Evolutionary conservation across 73 alveolate genomes (phyloP).

Genomic region (Tetrahymena elliotti): DNA sequence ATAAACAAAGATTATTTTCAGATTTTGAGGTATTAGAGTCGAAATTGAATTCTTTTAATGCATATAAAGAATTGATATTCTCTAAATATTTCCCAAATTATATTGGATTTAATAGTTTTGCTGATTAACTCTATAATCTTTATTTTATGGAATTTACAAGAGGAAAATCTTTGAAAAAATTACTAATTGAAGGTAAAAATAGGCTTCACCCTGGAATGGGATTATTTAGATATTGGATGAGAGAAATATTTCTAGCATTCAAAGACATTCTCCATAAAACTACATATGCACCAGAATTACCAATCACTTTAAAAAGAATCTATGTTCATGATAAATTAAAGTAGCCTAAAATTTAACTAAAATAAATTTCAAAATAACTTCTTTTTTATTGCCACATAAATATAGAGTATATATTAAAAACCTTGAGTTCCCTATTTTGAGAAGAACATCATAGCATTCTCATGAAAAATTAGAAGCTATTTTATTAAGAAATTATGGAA

Average conservation of each 20-base stretch:
- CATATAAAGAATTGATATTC: conserved; percentile 33
- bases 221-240: conserved; percentile 49
- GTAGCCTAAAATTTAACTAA: not conserved
- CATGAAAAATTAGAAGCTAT: not conserved
- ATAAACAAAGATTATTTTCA: not conserved
- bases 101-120: conserved; percentile 40
- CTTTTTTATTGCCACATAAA: not conserved
- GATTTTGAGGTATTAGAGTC: conserved; percentile 15
- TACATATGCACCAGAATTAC: conserved; percentile 28
- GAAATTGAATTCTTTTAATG: conserved; percentile 22
- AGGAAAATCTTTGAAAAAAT: conserved; percentile 33
- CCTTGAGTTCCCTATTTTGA: not conserved
- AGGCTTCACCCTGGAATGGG: conserved; percentile 25
- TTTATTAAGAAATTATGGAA: not conserved
- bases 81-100: conserved; percentile 37
- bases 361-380: not conserved
- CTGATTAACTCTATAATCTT: conserved; percentile 21
- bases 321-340: conserved; percentile 18
- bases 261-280: conserved; percentile 30
- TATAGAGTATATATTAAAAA: not conserved
- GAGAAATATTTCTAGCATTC: conserved; percentile 37
- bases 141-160: conserved; percentile 44
- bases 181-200: conserved; percentile 2
- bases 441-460: not conserved
- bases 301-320: conserved; percentile 29